These are phyloP conservation scores for Hordeum vulgare DNA, from an alignment of 176 grass and related monocot genomes.

Conservation along the genomic window MorexV3_pseudomolecules_assembly NC_058518.1:126244833-126245332, in stretches of 20 bases:
- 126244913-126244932: neutral
- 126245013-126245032: neutral
- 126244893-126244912: neutral
- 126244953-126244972: slow-evolving; percentile 6
- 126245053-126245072: too few relatives aligned
- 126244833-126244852: neutral
- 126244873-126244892: neutral
- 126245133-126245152: neutral
- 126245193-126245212: neutral
- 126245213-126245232: too few relatives aligned
- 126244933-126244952: neutral
- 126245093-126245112: neutral
- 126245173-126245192: neutral
- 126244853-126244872: neutral
- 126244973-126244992: neutral
- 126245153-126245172: neutral
- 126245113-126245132: neutral
- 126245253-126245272: neutral
- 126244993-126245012: neutral
- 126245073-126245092: neutral
- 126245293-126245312: neutral
- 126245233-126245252: neutral
- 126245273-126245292: neutral
- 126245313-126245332: neutral
- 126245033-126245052: slow-evolving; percentile 14